Base-by-base conservation (phyloP, 2,329 filamentous ascomycete species). In the Cordyceps tenuipes region DNA sequence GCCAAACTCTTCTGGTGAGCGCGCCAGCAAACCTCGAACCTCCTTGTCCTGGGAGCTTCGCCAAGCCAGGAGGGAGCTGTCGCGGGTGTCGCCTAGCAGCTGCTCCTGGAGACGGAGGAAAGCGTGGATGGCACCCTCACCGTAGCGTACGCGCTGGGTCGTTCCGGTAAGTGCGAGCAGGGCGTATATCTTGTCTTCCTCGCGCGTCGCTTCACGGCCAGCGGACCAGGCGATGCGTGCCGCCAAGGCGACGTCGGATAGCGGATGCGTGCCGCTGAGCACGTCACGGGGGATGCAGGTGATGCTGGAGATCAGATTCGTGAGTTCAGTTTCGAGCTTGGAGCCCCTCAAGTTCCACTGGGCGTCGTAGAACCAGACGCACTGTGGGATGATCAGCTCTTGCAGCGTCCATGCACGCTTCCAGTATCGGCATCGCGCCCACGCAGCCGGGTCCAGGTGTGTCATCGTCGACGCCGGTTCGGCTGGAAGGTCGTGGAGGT, bases 61-160 rank as follows among this genome's bases (percentile, higher is more conserved):
- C 59, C 59, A 61, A 9, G 59, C 59, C 5, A 61, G 53, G 10
- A 61, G 44, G 6, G 59, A 61, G 13, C 52, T 48, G 53, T 61
- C 59, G 21, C 59, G 59, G 19, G 52, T 61, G 47, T 56, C 53
- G 12, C 59, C 53, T 12, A 61, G 39, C 4, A 61, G 39, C 59
- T 57, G 47, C 29, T 61, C 59, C 48, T 61, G 59, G 7, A 61
- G 29, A 15, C 59, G 52, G 2, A 61, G 9, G n/a, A 61, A 61
- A 7, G 59, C 53, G 2, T 29, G 39, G 7, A 34, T 23, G 1
- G 53, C 52, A 5, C 59, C 59, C 29, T 61, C 59, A 8, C 59
- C 59, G 29, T 61, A 61, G 15, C 59, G 59, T 5, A 61, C 34
- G 17, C 44, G 53, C 1, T 57, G 46, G 2, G 36, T 61, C 5